A percentile compares a stretch with the other conserved stretches of the same genome.
Evolutionary conservation across 441 rosid species (phyloP).

Genomic region (Aleurites moluccanus): DNA sequence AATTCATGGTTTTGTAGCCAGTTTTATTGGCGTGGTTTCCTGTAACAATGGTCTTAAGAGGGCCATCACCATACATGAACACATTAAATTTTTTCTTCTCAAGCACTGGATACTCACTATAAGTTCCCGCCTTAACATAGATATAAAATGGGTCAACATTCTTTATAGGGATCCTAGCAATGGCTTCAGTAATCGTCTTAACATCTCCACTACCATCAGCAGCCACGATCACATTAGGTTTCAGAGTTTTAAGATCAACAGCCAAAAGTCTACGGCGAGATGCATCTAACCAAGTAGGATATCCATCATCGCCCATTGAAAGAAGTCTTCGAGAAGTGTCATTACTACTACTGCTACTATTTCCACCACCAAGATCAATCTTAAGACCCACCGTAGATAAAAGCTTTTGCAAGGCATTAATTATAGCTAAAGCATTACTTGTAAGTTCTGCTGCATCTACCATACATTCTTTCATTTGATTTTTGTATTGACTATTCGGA

Average conservation of each 20-base stretch:
- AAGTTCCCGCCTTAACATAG: conserved; percentile 60
- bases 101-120: conserved; percentile 57
- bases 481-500: conserved; percentile 30
- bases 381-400: conserved; percentile 37
- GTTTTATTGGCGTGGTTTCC: conserved; percentile 48
- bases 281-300: conserved; percentile 49
- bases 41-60: conserved; percentile 46
- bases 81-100: conserved; percentile 58
- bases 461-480: conserved; percentile 45
- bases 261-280: conserved; percentile 48
- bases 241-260: conserved; percentile 18
- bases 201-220: conserved; percentile 59
- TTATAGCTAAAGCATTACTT: conserved; percentile 75
- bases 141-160: conserved; percentile 42
- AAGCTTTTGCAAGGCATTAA: conserved; percentile 38
- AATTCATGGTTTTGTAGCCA: conserved; percentile 57
- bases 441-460: conserved; percentile 48
- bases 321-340: conserved; percentile 35
- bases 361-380: conserved; percentile 16
- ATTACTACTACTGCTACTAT: not conserved
- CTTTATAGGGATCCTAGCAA: conserved; percentile 40
- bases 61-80: conserved; percentile 79
- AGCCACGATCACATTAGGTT: conserved; percentile 44
- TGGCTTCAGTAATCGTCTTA: conserved; percentile 48
- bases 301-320: conserved; percentile 2